Percentiles rank a stretch among this genome's conserved stretches.
Conservation (phyloP, 345 rosid species). For the Eutrema yunnanense region DNA sequence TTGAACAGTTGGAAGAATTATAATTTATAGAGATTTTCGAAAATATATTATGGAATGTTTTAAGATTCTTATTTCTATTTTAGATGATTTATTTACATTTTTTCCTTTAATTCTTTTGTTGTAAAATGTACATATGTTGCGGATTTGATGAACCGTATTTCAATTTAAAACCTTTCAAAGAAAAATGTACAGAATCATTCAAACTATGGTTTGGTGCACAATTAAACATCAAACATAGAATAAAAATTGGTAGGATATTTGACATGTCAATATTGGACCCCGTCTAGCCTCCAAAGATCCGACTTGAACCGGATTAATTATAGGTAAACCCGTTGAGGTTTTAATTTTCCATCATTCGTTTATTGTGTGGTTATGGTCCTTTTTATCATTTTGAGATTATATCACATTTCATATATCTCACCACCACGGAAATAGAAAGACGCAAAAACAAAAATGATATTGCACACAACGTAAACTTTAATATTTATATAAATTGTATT, state of each 20-base stretch:
- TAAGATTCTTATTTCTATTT: neutral
- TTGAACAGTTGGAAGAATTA: neutral
- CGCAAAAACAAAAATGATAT: neutral
- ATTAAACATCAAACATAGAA: too few relatives aligned
- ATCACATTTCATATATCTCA: neutral
- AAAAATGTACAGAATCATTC: neutral
- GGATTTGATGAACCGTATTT: neutral
- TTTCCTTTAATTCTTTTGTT: neutral
- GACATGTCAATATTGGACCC: too few relatives aligned
- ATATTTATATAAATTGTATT: neutral
- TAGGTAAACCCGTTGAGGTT: neutral
- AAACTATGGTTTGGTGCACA: too few relatives aligned
- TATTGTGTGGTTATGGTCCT: constrained; percentile 28
- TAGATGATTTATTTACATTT: neutral
- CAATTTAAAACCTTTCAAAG: too few relatives aligned
- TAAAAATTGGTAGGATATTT: too few relatives aligned
- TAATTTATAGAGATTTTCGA: too few relatives aligned
- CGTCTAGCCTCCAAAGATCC: too few relatives aligned
- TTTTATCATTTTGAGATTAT: constrained; percentile 9
- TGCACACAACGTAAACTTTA: neutral
- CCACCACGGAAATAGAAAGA: neutral
- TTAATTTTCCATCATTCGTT: neutral
- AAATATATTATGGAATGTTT: neutral
- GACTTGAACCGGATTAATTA: neutral
- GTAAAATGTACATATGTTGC: neutral